phyloP scores from a whole-genome alignment of 495 filamentous ascomycete species.

The Endocarpon pusillum region DNA sequence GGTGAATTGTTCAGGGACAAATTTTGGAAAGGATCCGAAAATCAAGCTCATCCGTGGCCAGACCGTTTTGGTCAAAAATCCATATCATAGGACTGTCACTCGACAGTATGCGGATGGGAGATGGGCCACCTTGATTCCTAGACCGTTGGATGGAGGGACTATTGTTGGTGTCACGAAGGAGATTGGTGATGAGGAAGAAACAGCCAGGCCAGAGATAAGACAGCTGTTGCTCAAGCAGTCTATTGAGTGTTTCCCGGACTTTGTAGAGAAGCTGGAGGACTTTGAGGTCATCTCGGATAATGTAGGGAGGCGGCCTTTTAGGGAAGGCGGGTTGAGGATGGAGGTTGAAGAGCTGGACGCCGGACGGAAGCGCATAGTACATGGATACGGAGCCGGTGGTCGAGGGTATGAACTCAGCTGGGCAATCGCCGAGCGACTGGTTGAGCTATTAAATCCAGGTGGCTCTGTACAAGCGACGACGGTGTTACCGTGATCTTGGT shows the following conservation, averaged over 20 bases:
- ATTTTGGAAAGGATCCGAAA: conserved; percentile 22
- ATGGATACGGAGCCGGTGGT: conserved; percentile 48
- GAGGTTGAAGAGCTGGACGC: conserved; percentile 24
- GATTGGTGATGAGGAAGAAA: conserved; percentile 34
- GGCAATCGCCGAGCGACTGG: conserved; percentile 25
- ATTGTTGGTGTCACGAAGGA: conserved; percentile 49
- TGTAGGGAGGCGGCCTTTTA: conserved; percentile 26
- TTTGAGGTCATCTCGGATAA: conserved; percentile 31
- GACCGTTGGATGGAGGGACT: conserved; percentile 40
- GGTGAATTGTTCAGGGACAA: conserved; percentile 41
- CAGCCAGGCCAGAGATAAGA: conserved; percentile 28
- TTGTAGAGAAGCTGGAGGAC: conserved; percentile 17
- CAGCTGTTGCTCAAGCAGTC: conserved; percentile 28
- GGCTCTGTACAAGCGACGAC: too few species aligned
- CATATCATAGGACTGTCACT: conserved; percentile 35
- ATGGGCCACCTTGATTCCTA: conserved; percentile 45
- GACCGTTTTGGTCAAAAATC: conserved; percentile 28
- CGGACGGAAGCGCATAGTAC: conserved; percentile 28
- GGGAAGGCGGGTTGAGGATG: conserved; percentile 27
- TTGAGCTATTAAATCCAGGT: conserved; percentile 3
- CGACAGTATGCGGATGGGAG: conserved; percentile 38
- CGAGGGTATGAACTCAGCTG: conserved; percentile 34
- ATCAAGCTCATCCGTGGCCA: conserved; percentile 14
- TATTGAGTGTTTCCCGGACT: conserved; percentile 27
- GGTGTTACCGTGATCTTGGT: too few species aligned